Base-by-base conservation (phyloP, 2,329 filamentous ascomycete species). In the Microcyclosporella mali region DNA sequence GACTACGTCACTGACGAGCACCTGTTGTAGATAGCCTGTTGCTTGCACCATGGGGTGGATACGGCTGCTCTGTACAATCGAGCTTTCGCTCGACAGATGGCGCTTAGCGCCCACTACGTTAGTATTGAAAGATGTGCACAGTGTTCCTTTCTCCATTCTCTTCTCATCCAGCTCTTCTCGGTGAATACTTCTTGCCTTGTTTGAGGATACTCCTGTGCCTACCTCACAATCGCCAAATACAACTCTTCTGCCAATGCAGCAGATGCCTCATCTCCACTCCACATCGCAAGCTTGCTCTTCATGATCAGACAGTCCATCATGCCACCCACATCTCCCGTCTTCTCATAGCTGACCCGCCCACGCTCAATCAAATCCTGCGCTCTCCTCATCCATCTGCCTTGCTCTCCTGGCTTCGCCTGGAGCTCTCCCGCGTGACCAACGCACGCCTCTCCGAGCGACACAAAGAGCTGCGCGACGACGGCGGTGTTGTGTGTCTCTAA, bases 221-320 rank as follows among this genome's bases (percentile, higher is more conserved):
- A n/a, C n/a, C 40, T 30, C 15, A 48, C 14, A 28, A 58, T 28
- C 39, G 53, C 53, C 10, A 34, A 28, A 27, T 55, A 57, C 50
- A 50, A 49, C 12, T 49, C 51, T 15, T 59, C 52, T 8, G 50
- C 49, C 33, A 50, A 49, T n/a, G 35, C 33, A 4, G 49, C 48
- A 1, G 54, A 47, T 4, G 39, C 28, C 9, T 56, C 54, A 53
- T 88, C 83, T 1, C 82, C 85, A 6, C 77, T 72, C 35, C 83
- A 68, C 62, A 82, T 80, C 71, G 86, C 84, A 38, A 94, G 75
- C 38, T 81, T 81, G 3, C 85, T 83, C 66, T 87, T 89, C 71
- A 92, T 92, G 15, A 84, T 82, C 68, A 89, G 76, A 71, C 85
- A 81, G 64, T 88, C 84, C 57, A 85, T 82, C 65, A 86, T 82